Base-by-base conservation (phyloP, 345 rosid genomes). In the Cardamine chenopodiifolia region DNA sequence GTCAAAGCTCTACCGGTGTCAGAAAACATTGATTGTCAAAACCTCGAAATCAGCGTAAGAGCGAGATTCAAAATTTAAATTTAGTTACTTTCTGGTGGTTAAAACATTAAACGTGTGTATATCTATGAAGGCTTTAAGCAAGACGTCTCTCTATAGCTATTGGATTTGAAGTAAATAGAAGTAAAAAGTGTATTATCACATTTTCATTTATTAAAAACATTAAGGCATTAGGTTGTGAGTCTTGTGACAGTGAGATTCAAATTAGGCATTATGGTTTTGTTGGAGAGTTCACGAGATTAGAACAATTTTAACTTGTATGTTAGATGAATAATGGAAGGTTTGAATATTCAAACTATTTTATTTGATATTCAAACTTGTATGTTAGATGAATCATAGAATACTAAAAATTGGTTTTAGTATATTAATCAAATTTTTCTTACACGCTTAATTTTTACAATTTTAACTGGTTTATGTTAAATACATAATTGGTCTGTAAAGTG, bases 131-230 rank as follows among this genome's bases (percentile, higher is more conserved):
- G n/a, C n/a, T n/a, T n/a, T n/a, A n/a, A n/a, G n/a, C n/a, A n/a
- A n/a, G n/a, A n/a, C n/a, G n/a, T n/a, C n/a, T n/a, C n/a, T n/a
- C n/a, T n/a, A n/a, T n/a, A n/a, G n/a, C n/a, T n/a, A n/a, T n/a
- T n/a, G n/a, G n/a, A n/a, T n/a, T n/a, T n/a, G n/a, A n/a, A n/a
- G n/a, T n/a, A 75, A 61, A 62, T 62, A 69, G 32, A 62, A 53
- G 28, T 55, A 15, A 20, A 58, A 25, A 42, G 50, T 62, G 70
- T 69, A 60, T 52, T 17, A 29, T 60, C 60, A 47, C 32, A 26
- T 53, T 75, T 75, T 54, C 74, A 69, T 59, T 75, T 10, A 50
- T 40, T 68, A 7, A 58, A 14, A 66, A 22, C 19, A 45, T 7
- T 40, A 39, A n/a, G 6, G 13, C n/a, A 31, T 54, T 64, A 25